Base-by-base conservation (phyloP, 768 basidiomycete species). In the Cyclocybe cylindracea region DNA sequence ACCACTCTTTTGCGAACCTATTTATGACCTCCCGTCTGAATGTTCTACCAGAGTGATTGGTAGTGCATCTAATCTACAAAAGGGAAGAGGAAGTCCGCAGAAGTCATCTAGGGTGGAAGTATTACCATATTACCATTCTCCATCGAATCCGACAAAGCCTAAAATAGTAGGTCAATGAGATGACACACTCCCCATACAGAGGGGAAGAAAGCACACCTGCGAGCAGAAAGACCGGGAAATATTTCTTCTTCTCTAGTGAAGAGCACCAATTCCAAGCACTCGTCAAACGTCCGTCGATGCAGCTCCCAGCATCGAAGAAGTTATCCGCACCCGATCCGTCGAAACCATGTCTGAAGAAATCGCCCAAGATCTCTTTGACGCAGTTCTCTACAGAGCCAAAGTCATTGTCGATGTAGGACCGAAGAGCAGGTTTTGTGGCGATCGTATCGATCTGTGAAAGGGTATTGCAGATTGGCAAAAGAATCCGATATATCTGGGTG, bases 261-360 rank as follows among this genome's bases (percentile, higher is more conserved):
- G 85, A 84, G 70, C 91, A 94, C 91, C 91, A 94, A 65, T 94
- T 91, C 91, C 91, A 94, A 4, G 91, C 91, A 66, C 89, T 91
- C 31, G 91, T 94, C 61, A 94, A 68, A 3, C 91, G 78, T 10
- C 91, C 91, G 61, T 93, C 91, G 58, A 93, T 92, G 58, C 81
- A 83, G 56, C 87, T 90, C 13, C 91, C 90, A 36, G 91, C 91
- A 64, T 93, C 91, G 64, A 87, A 91, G 73, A 90, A 92, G 66
- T 91, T 92, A 63, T 92, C 91, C 3, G 91, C 91, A n/a, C 91
- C 91, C 19, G 88, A 90, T 1, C 91, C 91, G 66, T 94, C 91
- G 64, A 93, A 93, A 1, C 85, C 91, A 59, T 94, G 91, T 43
- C 87, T 76, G 71, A 93, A 93, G 74, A 94, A 92, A 67, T 94